phyloP scores from a whole-genome alignment of 345 rosid species.

The Conringia planisiliqua region DNA sequence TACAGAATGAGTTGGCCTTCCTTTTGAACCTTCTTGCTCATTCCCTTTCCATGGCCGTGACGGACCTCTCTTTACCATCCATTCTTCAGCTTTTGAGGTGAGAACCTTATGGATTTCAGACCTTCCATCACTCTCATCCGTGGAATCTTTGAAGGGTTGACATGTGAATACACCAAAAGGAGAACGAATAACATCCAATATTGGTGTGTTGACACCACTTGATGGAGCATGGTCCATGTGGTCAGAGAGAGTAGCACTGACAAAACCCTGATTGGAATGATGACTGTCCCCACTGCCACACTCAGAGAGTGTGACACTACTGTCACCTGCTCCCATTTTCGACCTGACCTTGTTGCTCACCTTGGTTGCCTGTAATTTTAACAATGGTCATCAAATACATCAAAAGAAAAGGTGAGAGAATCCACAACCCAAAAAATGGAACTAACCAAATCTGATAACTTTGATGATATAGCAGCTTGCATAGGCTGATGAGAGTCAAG shows the following conservation, averaged over 20 bases:
- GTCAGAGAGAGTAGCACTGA: constrained; percentile 47
- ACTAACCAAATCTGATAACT: constrained; percentile 84
- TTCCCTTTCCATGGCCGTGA: constrained; percentile 95
- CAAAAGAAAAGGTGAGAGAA: constrained; percentile 11
- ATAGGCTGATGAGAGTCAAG: constrained; percentile 88
- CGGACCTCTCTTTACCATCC: constrained; percentile 77
- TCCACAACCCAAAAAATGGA: constrained; percentile 6
- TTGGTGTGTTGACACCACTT: constrained; percentile 88
- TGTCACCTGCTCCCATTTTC: constrained; percentile 56
- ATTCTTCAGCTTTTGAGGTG: constrained; percentile 73
- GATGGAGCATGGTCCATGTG: constrained; percentile 75
- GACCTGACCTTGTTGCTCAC: constrained; percentile 83
- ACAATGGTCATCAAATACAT: constrained; percentile 28
- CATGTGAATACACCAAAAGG: constrained; percentile 59
- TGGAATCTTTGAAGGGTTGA: constrained; percentile 49
- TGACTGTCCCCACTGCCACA: constrained; percentile 75
- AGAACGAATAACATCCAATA: constrained; percentile 55
- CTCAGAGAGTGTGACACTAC: constrained; percentile 47
- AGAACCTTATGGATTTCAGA: constrained; percentile 62
- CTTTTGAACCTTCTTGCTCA: constrained; percentile 63
- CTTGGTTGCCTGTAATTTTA: constrained; percentile 62
- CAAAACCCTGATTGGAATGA: constrained; percentile 55
- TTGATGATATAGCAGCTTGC: constrained; percentile 79
- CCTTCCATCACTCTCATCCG: constrained; percentile 73
- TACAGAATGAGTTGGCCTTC: constrained; percentile 42